phyloP scores from a whole-genome alignment of 169 alveolate genomes.

The Perkinsus olseni region DNA sequence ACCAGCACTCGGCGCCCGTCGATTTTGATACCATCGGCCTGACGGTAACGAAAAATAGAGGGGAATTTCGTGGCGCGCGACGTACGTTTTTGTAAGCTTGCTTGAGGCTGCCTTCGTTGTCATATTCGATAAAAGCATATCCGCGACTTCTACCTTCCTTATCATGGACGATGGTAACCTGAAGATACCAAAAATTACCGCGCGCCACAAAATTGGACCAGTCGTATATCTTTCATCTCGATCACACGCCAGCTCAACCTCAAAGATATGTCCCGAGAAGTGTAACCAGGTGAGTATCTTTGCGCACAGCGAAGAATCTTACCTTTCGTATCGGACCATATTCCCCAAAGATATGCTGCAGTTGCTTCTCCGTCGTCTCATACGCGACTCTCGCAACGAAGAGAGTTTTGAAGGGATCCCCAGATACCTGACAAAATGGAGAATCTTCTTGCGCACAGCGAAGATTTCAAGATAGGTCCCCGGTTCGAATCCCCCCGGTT shows the following conservation, averaged over 20 bases:
- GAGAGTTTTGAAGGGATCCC: conserved; percentile 87
- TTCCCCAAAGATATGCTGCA: conserved; percentile 78
- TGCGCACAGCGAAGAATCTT: neutral
- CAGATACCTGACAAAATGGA: conserved; percentile 47
- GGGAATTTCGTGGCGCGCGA: conserved; percentile 31
- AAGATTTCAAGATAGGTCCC: conserved; percentile 37
- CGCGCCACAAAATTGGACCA: neutral
- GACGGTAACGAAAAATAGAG: conserved; percentile 65
- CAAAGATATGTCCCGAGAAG: no score
- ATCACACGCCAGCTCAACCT: no score
- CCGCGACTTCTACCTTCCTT: conserved; percentile 83
- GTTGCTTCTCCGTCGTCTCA: conserved; percentile 79
- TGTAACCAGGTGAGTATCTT: neutral
- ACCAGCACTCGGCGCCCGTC: conserved; percentile 85
- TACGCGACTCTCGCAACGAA: conserved; percentile 81
- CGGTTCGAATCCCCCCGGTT: no score
- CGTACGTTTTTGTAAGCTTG: conserved; percentile 17
- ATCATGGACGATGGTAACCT: conserved; percentile 50
- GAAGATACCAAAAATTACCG: neutral
- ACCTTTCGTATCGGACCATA: conserved; percentile 81
- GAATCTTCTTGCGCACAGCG: neutral
- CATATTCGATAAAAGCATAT: conserved; percentile 90
- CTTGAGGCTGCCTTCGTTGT: conserved; percentile 66
- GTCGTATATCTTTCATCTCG: neutral
- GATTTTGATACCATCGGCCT: conserved; percentile 81